Evolutionary conservation across 129 eudicot species (phyloP).

Genomic region (Lactuca saligna): DNA sequence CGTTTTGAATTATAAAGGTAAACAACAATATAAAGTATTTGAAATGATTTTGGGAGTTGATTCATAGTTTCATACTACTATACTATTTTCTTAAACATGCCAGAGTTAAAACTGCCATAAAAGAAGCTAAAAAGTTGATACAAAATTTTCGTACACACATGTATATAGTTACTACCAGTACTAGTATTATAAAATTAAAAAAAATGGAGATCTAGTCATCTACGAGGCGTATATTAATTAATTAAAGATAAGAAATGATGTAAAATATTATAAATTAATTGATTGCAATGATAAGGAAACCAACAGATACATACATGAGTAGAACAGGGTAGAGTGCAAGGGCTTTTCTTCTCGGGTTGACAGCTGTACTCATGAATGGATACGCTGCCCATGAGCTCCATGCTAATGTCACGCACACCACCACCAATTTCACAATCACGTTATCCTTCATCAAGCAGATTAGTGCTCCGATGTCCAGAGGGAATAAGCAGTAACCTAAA

Average conservation of each 20-base stretch:
- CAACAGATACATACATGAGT: constrained; percentile 94
- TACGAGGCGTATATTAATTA: background rate
- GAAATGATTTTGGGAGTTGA: too few species aligned
- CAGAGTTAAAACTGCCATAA: constrained; percentile 8
- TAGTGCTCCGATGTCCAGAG: constrained; percentile 80
- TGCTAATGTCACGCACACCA: constrained; percentile 70
- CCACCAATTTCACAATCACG: constrained; percentile 63
- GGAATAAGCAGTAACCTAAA: constrained; percentile 91
- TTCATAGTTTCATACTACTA: too few species aligned
- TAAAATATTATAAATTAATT: constrained; percentile 33
- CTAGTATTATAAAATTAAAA: too few species aligned
- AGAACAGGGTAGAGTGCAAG: constrained; percentile 92
- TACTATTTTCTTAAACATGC: background rate
- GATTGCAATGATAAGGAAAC: constrained; percentile 90
- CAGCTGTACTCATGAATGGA: constrained; percentile 97
- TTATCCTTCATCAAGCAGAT: constrained; percentile 81
- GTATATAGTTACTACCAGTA: constrained; percentile 18
- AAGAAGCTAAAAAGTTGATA: constrained; percentile 10
- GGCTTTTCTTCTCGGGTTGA: constrained; percentile 88
- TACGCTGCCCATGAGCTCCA: constrained; percentile 99
- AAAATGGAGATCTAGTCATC: background rate
- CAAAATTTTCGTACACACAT: constrained; percentile 21
- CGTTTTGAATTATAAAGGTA: too few species aligned
- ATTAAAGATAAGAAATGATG: constrained; percentile 6
- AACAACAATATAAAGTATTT: too few species aligned